These are phyloP conservation scores for Colletotrichum melonis DNA, from an alignment of 2,329 filamentous ascomycete species.

Conservation along the genomic window DNA sequence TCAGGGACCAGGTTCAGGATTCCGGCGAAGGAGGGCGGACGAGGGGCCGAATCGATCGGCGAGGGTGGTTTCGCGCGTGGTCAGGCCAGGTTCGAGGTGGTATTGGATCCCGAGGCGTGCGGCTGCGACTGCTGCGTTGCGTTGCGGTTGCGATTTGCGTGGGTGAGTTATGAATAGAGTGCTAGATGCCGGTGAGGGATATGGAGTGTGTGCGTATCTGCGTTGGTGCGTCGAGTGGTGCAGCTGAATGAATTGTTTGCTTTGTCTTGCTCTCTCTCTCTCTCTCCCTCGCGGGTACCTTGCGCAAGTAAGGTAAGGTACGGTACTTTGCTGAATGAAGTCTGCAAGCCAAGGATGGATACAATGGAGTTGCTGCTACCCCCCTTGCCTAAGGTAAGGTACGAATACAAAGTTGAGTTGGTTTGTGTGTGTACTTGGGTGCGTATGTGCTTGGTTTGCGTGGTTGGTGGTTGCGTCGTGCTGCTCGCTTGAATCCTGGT, in stretches of 20 bases:
- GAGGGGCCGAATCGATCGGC: constrained; percentile 29
- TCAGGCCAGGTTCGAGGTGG: not conserved
- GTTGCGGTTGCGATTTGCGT: not conserved
- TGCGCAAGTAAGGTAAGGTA: too few species aligned
- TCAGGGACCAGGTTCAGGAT: constrained; percentile 24
- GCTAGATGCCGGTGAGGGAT: too few species aligned
- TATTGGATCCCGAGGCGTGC: constrained; percentile 26
- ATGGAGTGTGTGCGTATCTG: too few species aligned
- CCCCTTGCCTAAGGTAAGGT: not conserved
- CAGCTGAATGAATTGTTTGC: constrained; percentile 2
- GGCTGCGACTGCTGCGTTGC: not conserved
- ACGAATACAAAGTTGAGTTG: not conserved
- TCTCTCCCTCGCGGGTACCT: not conserved
- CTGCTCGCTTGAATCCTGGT: not conserved
- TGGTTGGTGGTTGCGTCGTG: not conserved
- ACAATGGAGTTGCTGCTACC: not conserved
- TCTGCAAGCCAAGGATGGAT: not conserved
- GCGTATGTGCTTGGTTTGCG: too few species aligned
- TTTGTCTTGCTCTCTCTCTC: not conserved
- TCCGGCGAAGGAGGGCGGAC: constrained; percentile 27
- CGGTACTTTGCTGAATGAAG: not conserved
- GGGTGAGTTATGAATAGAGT: not conserved
- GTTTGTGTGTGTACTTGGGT: too few species aligned
- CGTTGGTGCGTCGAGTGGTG: not conserved
- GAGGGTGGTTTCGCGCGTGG: constrained; percentile 5